Evolutionary conservation across 1,139 yeast genomes (phyloP), one percentile per base, ranked within the genome.

Genomic region (Meyerozyma smithsonii): DNA sequence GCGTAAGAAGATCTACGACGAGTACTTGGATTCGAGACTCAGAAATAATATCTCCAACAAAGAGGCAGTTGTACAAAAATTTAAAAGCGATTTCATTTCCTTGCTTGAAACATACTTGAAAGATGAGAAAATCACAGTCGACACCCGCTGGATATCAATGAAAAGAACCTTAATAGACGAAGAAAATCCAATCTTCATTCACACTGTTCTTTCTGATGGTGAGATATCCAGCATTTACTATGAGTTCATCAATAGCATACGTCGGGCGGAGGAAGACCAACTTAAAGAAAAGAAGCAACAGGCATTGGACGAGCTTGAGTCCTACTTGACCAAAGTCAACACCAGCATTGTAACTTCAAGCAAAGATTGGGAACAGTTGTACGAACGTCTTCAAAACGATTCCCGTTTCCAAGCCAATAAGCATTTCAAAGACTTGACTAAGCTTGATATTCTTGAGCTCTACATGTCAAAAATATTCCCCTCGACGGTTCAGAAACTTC

Each of bases 91-190:
- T 17, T 84, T 85, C 56, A 42, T 59, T 11, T 60, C 66, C 10
- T 72, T 82, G 37, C 59, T 87, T 38, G 55, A 64, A 28, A 58
- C 59, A 5, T 62, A 67, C 37, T 49, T 59, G 24, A 38, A 46
- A 6, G 42, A 48, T 11, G 66, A 64, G 0, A 65, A 70, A 20
- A 65, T 88, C 28, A 66, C 69, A 28, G 69, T 78, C 45, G 74
- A 71, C 43, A 79, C 95, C 0, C 64, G 87, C 34, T 89, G 96
- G 96, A 50, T 57, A 23, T 72, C 82, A 0, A 68, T 77, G 1
- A 75, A 72, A 45, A 64, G 62, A 18, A 39, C 50, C 17, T 46
- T 73, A 41, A 69, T 86, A 4, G 58, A 65, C 5, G 80, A 81
- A 38, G 94, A 85, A 15, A 67, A 70, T 50, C 80, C 90, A 0